Evolutionary conservation across 192 early-diverging fungal genomes (phyloP).

Genomic region (Coemansia sp.): DNA sequence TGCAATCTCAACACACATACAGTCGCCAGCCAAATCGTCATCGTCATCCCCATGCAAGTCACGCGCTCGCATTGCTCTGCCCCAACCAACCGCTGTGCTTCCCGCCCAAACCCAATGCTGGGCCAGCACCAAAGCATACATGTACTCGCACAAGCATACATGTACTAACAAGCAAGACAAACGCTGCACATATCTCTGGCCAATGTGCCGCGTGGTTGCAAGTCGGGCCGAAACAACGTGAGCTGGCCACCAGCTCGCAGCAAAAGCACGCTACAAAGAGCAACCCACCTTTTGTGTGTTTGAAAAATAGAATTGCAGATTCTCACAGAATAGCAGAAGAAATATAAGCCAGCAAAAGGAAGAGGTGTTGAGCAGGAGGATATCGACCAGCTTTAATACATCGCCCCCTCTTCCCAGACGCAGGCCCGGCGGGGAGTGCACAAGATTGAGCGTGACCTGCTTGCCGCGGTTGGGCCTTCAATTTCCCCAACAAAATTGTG

Average conservation of each 20-base stretch:
- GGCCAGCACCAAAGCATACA: too few species aligned
- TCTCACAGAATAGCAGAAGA: neutral
- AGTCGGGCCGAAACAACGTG: too few species aligned
- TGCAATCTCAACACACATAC: conserved; percentile 1
- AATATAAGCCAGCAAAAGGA: neutral
- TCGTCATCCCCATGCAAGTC: conserved; percentile 11
- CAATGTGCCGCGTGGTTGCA: too few species aligned
- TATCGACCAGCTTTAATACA: conserved; percentile 3
- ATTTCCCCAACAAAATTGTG: conserved; percentile 34
- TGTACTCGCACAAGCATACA: too few species aligned
- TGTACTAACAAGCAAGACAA: too few species aligned
- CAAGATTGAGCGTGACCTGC: conserved; percentile 9
- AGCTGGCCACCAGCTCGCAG: too few species aligned
- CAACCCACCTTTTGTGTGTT: neutral
- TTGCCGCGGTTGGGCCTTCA: conserved; percentile 11
- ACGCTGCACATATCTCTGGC: too few species aligned
- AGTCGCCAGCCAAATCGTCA: conserved; percentile 4
- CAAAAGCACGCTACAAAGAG: neutral
- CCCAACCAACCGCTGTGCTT: conserved; percentile 1
- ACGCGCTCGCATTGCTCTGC: conserved; percentile 2
- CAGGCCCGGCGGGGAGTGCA: neutral
- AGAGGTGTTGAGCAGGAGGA: neutral
- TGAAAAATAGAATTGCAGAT: conserved; percentile 6
- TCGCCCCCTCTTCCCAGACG: conserved; percentile 6
- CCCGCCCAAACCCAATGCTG: neutral